Conservation (phyloP, 1,139 yeast species). For the Candida frijolesensis region DNA sequence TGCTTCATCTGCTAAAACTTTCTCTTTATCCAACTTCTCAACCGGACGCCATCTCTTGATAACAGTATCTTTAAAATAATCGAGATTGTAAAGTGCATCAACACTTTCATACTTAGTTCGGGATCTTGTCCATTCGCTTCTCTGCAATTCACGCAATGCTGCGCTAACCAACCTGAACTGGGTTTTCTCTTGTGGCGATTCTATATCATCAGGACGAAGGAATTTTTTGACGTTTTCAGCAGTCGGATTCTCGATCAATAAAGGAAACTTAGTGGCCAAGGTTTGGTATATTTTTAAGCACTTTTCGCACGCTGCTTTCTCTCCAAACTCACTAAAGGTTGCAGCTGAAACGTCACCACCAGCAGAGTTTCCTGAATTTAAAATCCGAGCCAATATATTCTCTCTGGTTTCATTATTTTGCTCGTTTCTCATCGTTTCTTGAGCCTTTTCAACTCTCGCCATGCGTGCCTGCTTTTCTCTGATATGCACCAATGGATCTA, state of each 20-base stretch:
- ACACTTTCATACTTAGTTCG: constrained; percentile 47
- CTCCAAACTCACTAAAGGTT: constrained; percentile 25
- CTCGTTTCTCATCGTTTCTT: constrained; percentile 33
- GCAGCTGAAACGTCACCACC: constrained; percentile 29
- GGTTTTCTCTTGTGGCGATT: constrained; percentile 37
- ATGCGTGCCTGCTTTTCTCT: constrained; percentile 25
- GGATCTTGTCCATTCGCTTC: constrained; percentile 51
- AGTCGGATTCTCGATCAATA: constrained; percentile 24
- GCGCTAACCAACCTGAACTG: constrained; percentile 53
- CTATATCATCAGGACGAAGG: constrained; percentile 39
- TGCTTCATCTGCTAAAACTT: constrained; percentile 56
- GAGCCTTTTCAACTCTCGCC: constrained; percentile 21
- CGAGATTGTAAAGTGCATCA: not conserved
- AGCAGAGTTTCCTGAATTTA: constrained; percentile 22
- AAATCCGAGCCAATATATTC: constrained; percentile 46
- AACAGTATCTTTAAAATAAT: constrained; percentile 43
- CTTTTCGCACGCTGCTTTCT: constrained; percentile 24
- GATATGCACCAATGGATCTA: constrained; percentile 35
- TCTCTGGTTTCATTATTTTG: constrained; percentile 50
- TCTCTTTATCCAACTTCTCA: constrained; percentile 52
- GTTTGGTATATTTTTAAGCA: constrained; percentile 33
- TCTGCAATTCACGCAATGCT: constrained; percentile 55
- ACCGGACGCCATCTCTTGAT: constrained; percentile 53
- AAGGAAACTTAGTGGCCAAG: constrained; percentile 31
- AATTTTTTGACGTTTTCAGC: constrained; percentile 23